These are phyloP conservation scores for Rhododendron mucronatum DNA, from an alignment of 148 eudicot genomes.

Conservation along the genomic window DNA sequence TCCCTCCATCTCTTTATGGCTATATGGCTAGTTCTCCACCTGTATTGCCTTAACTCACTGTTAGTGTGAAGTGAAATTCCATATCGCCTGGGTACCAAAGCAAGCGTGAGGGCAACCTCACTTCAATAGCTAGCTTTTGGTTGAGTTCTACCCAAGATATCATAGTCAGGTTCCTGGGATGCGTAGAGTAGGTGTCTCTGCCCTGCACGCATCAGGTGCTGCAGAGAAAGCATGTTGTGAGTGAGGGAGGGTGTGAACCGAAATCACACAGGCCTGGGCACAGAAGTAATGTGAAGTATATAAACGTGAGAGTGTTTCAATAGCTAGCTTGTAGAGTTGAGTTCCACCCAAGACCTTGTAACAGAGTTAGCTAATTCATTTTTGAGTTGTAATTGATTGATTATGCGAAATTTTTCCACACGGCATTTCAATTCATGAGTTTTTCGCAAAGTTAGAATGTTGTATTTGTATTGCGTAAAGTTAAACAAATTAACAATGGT, in stretches of 20 bases:
- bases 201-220: neutral
- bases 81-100: neutral
- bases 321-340: neutral
- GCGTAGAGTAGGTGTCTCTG: neutral
- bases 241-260: neutral
- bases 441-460: neutral
- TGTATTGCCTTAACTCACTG: neutral
- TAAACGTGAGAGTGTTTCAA: neutral
- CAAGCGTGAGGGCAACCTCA: neutral
- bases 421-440: neutral
- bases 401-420: neutral
- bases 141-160: neutral
- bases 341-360: neutral
- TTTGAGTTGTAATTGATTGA: neutral
- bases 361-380: neutral
- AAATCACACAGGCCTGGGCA: neutral
- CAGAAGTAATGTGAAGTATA: neutral
- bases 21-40: neutral
- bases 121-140: neutral
- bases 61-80: neutral
- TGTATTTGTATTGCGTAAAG: neutral
- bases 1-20: neutral
- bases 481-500: neutral
- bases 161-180: neutral
- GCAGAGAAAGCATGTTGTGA: neutral